phyloP scores from a whole-genome alignment of 2,329 filamentous ascomycete species.

The Diaporthe capsici region DNA sequence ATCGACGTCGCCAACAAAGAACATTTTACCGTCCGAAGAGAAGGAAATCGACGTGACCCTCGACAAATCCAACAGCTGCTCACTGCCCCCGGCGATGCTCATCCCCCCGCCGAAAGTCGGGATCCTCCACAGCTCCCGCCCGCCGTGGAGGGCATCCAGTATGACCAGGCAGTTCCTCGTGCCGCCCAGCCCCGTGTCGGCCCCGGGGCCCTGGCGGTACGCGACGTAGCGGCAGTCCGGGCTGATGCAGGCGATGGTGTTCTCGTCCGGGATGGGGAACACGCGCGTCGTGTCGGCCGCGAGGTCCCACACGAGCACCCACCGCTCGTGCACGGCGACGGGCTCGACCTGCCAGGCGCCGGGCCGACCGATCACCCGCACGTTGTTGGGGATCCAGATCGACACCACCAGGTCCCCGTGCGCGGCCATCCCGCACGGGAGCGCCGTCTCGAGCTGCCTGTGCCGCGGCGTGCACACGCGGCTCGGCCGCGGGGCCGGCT shows the following conservation, averaged over 20 bases:
- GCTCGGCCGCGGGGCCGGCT: slow-evolving; percentile 48
- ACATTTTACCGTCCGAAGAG: slow-evolving; percentile 53
- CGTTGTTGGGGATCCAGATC: slow-evolving; percentile 57
- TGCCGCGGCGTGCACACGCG: slow-evolving; percentile 54
- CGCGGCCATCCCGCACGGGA: slow-evolving; percentile 53
- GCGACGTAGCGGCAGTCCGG: slow-evolving; percentile 57
- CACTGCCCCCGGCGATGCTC: slow-evolving; percentile 49
- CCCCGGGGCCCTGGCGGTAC: slow-evolving; percentile 51
- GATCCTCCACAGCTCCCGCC: slow-evolving; percentile 56
- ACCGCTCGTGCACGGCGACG: slow-evolving; percentile 49
- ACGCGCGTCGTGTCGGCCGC: slow-evolving; percentile 52
- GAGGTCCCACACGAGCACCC: slow-evolving; percentile 58
- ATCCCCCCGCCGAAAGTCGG: slow-evolving; percentile 42
- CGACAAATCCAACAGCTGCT: slow-evolving; percentile 52
- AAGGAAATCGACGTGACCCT: slow-evolving; percentile 55
- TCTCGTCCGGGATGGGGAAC: slow-evolving; percentile 56
- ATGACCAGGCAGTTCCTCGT: slow-evolving; percentile 48
- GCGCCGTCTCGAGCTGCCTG: slow-evolving; percentile 55
- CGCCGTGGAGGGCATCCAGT: slow-evolving; percentile 53
- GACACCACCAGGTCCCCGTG: slow-evolving; percentile 56
- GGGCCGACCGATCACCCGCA: slow-evolving; percentile 49
- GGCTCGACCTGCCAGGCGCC: slow-evolving; percentile 53
- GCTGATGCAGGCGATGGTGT: slow-evolving; percentile 52
- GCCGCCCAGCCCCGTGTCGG: slow-evolving; percentile 31
- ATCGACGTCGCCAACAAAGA: slow-evolving; percentile 53